phyloP scores from a whole-genome alignment of 179 eudicot species.

The Silene noctiflora region DNA sequence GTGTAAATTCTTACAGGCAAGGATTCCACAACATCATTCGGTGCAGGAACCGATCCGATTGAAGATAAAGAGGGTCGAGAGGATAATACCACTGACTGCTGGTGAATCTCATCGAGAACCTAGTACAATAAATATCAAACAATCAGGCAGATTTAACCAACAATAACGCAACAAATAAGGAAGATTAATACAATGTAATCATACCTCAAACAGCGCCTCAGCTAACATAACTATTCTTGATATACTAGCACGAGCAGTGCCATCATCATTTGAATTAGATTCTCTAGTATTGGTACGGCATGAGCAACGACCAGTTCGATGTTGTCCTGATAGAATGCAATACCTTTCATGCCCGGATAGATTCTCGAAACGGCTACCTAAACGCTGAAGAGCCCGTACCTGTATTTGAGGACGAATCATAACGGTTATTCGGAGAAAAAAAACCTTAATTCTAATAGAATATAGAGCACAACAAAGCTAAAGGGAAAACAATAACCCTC shows the following conservation, averaged over 20 bases:
- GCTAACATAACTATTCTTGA: slow-evolving; percentile 98
- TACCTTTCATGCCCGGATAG: slow-evolving; percentile 88
- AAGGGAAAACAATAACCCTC: background rate
- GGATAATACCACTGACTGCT: slow-evolving; percentile 87
- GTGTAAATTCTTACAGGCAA: slow-evolving; percentile 60
- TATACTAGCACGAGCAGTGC: slow-evolving; percentile 85
- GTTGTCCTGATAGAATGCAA: slow-evolving; percentile 87
- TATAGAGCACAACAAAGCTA: background rate
- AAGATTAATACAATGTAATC: background rate
- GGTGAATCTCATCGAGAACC: slow-evolving; percentile 99
- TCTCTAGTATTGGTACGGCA: slow-evolving; percentile 53
- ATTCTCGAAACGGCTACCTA: slow-evolving; percentile 91
- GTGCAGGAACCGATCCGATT: slow-evolving; percentile 94
- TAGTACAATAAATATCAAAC: slow-evolving; percentile 40
- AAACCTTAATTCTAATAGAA: background rate
- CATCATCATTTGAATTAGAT: slow-evolving; percentile 58
- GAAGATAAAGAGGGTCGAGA: slow-evolving; percentile 82
- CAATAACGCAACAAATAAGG: background rate
- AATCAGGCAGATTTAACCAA: slow-evolving; percentile 33
- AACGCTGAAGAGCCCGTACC: slow-evolving; percentile 93
- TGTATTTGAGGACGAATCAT: slow-evolving; percentile 27
- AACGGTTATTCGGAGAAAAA: background rate
- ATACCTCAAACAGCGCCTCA: slow-evolving; percentile 98
- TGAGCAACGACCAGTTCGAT: slow-evolving; percentile 81
- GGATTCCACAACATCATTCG: slow-evolving; percentile 78